A percentile compares a stretch with the other conserved stretches of the same genome.
Conservation (phyloP, 495 filamentous ascomycete species). For the Aspergillus biplanus region DNA sequence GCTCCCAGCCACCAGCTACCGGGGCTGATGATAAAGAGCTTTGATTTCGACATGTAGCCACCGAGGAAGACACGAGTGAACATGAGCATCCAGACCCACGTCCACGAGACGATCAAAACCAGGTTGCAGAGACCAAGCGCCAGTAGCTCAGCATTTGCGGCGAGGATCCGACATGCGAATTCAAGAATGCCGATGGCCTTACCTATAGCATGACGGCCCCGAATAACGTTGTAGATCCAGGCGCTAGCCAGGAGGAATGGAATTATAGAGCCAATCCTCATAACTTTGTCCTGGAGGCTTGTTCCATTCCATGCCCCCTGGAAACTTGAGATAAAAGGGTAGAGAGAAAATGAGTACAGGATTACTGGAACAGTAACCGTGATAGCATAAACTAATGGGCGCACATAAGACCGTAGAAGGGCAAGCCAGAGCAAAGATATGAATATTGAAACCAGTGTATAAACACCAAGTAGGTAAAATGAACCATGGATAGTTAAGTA, state of each 20-base stretch:
- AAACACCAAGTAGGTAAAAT: conserved; percentile 84
- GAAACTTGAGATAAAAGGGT: conserved; percentile 89
- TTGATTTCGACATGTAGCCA: conserved; percentile 65
- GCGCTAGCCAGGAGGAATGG: conserved; percentile 72
- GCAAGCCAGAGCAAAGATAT: conserved; percentile 92
- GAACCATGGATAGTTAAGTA: conserved; percentile 87
- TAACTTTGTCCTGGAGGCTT: conserved; percentile 80
- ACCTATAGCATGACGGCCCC: conserved; percentile 74
- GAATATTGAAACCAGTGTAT: conserved; percentile 86
- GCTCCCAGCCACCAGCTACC: conserved; percentile 89
- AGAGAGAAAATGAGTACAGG: conserved; percentile 83
- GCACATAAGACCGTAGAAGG: conserved; percentile 80
- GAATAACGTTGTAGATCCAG: conserved; percentile 82
- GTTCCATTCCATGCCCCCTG: conserved; percentile 69
- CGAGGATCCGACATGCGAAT: conserved; percentile 85
- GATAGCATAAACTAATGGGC: conserved; percentile 75
- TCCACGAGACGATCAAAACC: conserved; percentile 78
- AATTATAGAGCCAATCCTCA: conserved; percentile 83
- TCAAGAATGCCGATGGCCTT: conserved; percentile 87
- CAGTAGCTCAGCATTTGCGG: conserved; percentile 82
- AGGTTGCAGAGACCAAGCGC: conserved; percentile 79
- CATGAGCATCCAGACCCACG: conserved; percentile 96
- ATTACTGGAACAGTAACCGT: conserved; percentile 83
- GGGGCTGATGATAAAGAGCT: conserved; percentile 76
- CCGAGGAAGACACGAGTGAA: conserved; percentile 93